phyloP scores from a whole-genome alignment of 2,329 filamentous ascomycete species.

The Penicillium sp. region DNA sequence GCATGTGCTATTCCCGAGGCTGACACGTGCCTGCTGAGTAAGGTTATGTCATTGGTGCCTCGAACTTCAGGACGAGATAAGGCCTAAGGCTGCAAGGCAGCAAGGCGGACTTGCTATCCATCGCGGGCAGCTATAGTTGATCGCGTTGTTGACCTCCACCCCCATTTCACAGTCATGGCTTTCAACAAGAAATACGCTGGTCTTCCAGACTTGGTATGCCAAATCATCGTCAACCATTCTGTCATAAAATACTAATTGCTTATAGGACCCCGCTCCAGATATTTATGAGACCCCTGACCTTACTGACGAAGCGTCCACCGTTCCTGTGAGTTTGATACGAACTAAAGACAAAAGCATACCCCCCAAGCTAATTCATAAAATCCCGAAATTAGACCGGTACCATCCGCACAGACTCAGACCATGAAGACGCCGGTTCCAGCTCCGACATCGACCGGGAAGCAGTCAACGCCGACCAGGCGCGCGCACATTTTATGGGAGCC shows the following conservation, averaged over 20 bases:
- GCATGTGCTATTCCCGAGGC: constrained; percentile 27
- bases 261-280: constrained; percentile 84
- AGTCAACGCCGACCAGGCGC: constrained; percentile 75
- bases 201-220: constrained; percentile 71
- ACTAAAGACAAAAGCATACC: background rate
- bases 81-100: background rate
- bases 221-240: background rate
- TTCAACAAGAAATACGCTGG: constrained; percentile 80
- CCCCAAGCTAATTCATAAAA: constrained; percentile 50
- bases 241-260: background rate
- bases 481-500: constrained; percentile 74
- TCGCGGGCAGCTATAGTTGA: constrained; percentile 7
- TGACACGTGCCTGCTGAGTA: constrained; percentile 18
- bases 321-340: constrained; percentile 62
- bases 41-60: constrained; percentile 3
- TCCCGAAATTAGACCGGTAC: constrained; percentile 50
- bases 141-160: constrained; percentile 12
- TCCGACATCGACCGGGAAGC: constrained; percentile 73
- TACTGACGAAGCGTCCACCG: constrained; percentile 83
- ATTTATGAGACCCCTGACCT: constrained; percentile 96
- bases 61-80: background rate
- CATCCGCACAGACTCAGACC: constrained; percentile 59
- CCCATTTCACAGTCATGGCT: constrained; percentile 56
- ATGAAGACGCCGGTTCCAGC: constrained; percentile 55
- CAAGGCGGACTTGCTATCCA: background rate